Evolutionary conservation across 768 basidiomycete species (phyloP), one percentile per base, ranked within the genome.

Genomic region (Psilocybe azurescens): DNA sequence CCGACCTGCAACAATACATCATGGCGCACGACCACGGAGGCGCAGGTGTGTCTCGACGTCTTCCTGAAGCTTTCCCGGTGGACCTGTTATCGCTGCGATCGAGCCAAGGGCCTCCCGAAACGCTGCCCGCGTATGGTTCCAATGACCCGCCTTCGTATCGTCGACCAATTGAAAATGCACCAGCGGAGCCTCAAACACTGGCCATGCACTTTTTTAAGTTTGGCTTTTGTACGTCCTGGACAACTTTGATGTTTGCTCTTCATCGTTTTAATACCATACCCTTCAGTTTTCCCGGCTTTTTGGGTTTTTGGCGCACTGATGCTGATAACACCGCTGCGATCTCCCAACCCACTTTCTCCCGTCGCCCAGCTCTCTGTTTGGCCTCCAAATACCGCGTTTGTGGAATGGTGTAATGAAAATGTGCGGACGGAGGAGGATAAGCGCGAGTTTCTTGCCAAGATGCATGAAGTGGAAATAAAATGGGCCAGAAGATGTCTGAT

Each of bases 241-340:
- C 2, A 24, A 24, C 24, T 8, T 33, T 24, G 16, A 2, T 14
- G 11, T 4, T 1, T n/a, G 10, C 30, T 60, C 6, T 39, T 32
- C 30, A 53, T 46, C 18, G 1, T 46, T 13, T 18, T 29, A 47
- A 20, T 16, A 28, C 30, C 33, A 55, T 14, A 30, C 32, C 3
- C 14, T 8, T 6, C 11, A 68, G 68, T 69, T 39, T 69, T 66
- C 44, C 68, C 65, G 16, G 48, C 58, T 3, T 65, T 69, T 16
- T 69, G 68, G 65, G 48, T 67, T 1, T 64, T 65, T n/a, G 68
- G 68, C 13, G 62, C 68, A 14, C 48, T 65, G 3, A 60, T 67
- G 51, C 58, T 65, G 0, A 32, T 65, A 28, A 60, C 63, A 20
- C 59, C 53, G 11, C 64, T 63, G 33, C 59, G 56, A n/a, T 58